phyloP scores from a whole-genome alignment of 345 rosid species.

The Brassica incana region DNA sequence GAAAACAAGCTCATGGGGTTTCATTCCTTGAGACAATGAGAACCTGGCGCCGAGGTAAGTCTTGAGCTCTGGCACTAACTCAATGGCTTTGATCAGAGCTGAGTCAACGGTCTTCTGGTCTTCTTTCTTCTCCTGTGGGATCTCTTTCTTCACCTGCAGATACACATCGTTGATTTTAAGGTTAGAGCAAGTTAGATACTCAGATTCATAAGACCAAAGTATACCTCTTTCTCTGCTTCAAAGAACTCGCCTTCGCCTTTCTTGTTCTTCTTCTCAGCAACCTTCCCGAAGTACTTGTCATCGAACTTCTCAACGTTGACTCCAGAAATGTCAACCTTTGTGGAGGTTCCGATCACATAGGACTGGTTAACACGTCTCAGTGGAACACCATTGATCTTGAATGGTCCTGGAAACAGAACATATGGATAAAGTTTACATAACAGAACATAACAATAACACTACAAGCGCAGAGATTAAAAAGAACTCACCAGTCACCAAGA shows the following conservation, averaged over 20 bases:
- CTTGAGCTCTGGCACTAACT: constrained; percentile 45
- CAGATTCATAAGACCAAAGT: too few relatives aligned
- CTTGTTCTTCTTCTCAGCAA: constrained; percentile 71
- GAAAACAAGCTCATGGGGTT: constrained; percentile 34
- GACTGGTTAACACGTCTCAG: constrained; percentile 67
- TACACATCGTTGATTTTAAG: neutral
- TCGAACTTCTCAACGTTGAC: constrained; percentile 55
- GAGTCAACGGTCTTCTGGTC: constrained; percentile 41
- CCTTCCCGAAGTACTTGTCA: constrained; percentile 66
- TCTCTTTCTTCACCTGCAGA: constrained; percentile 56
- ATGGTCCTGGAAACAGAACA: constrained; percentile 52
- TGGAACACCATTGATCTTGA: constrained; percentile 79
- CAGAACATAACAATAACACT: neutral
- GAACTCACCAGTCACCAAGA: constrained; percentile 47
- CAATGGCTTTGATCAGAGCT: constrained; percentile 61
- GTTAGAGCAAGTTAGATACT: neutral
- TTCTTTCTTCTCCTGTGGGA: constrained; percentile 80
- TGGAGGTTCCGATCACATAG: constrained; percentile 67
- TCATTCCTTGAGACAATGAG: neutral
- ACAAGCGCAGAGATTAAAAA: neutral
- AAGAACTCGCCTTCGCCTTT: constrained; percentile 81
- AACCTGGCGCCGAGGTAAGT: constrained; percentile 1
- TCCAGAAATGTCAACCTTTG: constrained; percentile 67
- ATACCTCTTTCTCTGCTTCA: constrained; percentile 78
- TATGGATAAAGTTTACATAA: neutral